Evolutionary conservation across 1,284 basidiomycete genomes (phyloP), one percentile per base, ranked within the genome.

Genomic region (Tilletia walkeri): DNA sequence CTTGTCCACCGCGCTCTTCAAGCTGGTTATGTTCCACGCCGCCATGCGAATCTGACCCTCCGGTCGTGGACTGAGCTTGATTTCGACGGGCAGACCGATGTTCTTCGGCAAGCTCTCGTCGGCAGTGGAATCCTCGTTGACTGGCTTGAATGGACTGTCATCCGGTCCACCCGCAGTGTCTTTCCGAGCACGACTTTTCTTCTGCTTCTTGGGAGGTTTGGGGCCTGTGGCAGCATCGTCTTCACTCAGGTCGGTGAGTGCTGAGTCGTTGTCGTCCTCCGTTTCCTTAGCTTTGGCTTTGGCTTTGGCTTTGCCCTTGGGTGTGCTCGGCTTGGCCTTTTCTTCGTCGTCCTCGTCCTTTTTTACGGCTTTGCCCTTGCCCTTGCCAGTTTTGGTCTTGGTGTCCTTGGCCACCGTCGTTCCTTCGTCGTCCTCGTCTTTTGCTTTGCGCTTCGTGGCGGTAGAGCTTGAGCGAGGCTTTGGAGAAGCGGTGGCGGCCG

Each of bases 11-110:
- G 74, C 75, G 30, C 73, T 75, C 63, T 80, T 80, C 56, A 83
- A 73, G 36, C 73, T 75, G 49, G 78, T 78, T 65, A 83, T 80
- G 70, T 83, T 83, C 80, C 80, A 83, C 2, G 41, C 65, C n/a
- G 65, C 65, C 1, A 66, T 38, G 14, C 65, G 41, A 20, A 66
- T 47, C 14, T 66, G 47, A 12, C 65, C 47, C 20, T 66, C 47
- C 18, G 47, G 65, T 2, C 59, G 59, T 9, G 34, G 59, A 9
- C 16, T 18, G 36, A 63, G 36, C 7, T 63, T 24, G 16, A 59
- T 16, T 4, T 30, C 34, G 7, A 9, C 24, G 30, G 56, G 56
- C 34, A 59, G 18, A 1, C 24, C 56, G 9, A 38, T 34, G 24
- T 59, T 59, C 24, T 36, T 59, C 5, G 56, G 56, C 24, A 59